A percentile compares a stretch with the other conserved stretches of the same genome.
Evolutionary conservation across 106 monocot genomes (phyloP).

Genomic region (Gastrodia elata): DNA sequence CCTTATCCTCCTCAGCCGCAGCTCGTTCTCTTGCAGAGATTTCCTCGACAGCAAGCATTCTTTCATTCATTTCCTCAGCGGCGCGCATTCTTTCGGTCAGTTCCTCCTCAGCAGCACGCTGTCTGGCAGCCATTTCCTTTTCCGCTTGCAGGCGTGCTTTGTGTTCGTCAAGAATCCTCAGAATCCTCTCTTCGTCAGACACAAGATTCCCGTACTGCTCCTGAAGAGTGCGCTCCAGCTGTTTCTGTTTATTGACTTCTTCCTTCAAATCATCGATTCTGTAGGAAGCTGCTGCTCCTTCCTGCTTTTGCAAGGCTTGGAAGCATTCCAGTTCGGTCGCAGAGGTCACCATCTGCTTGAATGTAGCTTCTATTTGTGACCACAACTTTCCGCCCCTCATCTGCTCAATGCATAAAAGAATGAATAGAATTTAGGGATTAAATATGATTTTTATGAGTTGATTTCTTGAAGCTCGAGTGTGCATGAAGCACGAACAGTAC

Average conservation of each 20-base stretch:
- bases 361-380: constrained; percentile 75
- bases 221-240: constrained; percentile 51
- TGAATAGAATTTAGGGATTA: no score
- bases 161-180: constrained; percentile 44
- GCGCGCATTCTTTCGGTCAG: constrained; percentile 13
- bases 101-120: constrained; percentile 39
- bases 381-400: constrained; percentile 60
- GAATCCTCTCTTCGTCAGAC: constrained; percentile 39
- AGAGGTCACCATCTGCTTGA: constrained; percentile 76
- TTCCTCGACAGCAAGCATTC: constrained; percentile 20
- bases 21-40: constrained; percentile 6
- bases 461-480: no score
- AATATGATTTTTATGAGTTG: no score
- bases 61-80: constrained; percentile 10
- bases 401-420: constrained; percentile 35
- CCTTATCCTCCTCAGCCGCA: constrained; percentile 28
- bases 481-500: no score
- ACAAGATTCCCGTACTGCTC: constrained; percentile 58
- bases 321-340: constrained; percentile 86
- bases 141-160: constrained; percentile 32
- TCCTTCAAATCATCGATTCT: constrained; percentile 48
- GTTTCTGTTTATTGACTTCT: constrained; percentile 77
- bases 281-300: constrained; percentile 58
- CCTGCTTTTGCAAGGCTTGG: constrained; percentile 66
- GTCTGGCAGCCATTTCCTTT: constrained; percentile 52